phyloP scores from a whole-genome alignment of 306 rosid genomes.

The Benincasa hispida region DNA sequence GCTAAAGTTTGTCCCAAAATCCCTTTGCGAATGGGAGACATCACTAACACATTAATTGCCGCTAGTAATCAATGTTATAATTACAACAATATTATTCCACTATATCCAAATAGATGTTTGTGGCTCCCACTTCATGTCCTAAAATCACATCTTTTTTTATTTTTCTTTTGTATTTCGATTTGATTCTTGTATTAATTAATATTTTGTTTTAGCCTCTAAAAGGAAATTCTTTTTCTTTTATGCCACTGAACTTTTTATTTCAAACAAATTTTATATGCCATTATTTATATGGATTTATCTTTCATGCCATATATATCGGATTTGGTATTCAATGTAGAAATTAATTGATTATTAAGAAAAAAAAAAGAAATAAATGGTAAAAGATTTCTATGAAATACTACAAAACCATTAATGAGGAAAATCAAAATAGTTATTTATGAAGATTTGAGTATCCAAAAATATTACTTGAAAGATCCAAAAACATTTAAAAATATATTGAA shows the following conservation, averaged over 20 bases:
- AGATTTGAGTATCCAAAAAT: not conserved
- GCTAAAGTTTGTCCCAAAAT: not conserved
- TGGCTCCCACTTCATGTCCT: not conserved
- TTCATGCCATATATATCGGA: not conserved
- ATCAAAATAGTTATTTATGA: not conserved
- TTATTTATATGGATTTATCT: not conserved
- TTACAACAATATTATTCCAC: slow-evolving; percentile 1
- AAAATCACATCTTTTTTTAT: not conserved
- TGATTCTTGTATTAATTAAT: not conserved
- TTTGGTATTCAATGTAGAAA: not conserved
- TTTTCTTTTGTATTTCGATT: not conserved
- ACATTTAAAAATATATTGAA: not conserved
- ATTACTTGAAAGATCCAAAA: not conserved
- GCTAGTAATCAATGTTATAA: slow-evolving; percentile 4
- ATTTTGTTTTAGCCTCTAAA: not conserved
- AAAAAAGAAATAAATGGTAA: not conserved
- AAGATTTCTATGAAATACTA: not conserved
- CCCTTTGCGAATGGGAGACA: slow-evolving; percentile 5
- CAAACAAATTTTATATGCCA: not conserved
- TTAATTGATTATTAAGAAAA: not conserved
- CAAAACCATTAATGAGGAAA: not conserved
- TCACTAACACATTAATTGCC: slow-evolving; percentile 7
- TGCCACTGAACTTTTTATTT: not conserved
- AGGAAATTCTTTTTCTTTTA: not conserved
- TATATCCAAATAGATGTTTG: not conserved